Evolutionary conservation across 305 asterid genomes (phyloP).

Genomic region (Coffea humblotiana): DNA sequence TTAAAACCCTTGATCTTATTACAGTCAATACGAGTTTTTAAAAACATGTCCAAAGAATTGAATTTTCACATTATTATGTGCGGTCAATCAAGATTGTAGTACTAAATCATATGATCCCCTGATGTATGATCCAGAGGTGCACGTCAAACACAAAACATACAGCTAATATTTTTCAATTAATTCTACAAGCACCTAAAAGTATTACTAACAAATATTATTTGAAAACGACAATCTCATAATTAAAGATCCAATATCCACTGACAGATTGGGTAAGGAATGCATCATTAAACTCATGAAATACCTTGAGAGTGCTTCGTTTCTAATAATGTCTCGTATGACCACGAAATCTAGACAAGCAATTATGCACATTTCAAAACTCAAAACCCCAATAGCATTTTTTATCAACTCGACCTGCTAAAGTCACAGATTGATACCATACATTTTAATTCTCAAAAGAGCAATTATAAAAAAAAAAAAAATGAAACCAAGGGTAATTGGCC

Average conservation of each 20-base stretch:
- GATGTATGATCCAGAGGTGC: too few relatives aligned
- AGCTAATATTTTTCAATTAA: too few relatives aligned
- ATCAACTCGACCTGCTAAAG: background rate
- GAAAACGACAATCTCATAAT: conserved; percentile 1
- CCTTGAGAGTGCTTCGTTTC: background rate
- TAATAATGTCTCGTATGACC: background rate
- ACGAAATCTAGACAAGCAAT: background rate
- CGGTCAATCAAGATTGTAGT: too few relatives aligned
- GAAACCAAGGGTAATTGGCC: too few relatives aligned
- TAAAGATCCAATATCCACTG: background rate
- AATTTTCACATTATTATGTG: too few relatives aligned
- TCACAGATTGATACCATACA: background rate
- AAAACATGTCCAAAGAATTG: too few relatives aligned
- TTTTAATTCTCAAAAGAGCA: background rate
- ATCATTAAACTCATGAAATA: background rate
- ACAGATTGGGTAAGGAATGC: conserved; percentile 2
- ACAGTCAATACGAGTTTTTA: too few relatives aligned
- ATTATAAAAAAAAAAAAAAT: too few relatives aligned
- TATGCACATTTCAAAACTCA: background rate
- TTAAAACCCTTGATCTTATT: too few relatives aligned
- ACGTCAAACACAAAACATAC: background rate
- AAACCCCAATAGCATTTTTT: background rate
- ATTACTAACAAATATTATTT: background rate
- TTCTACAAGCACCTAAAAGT: background rate
- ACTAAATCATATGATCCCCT: too few relatives aligned